Evolutionary conservation across 2,329 filamentous ascomycete species (phyloP).

Genomic region (Pseudogymnoascus verrucosus): DNA sequence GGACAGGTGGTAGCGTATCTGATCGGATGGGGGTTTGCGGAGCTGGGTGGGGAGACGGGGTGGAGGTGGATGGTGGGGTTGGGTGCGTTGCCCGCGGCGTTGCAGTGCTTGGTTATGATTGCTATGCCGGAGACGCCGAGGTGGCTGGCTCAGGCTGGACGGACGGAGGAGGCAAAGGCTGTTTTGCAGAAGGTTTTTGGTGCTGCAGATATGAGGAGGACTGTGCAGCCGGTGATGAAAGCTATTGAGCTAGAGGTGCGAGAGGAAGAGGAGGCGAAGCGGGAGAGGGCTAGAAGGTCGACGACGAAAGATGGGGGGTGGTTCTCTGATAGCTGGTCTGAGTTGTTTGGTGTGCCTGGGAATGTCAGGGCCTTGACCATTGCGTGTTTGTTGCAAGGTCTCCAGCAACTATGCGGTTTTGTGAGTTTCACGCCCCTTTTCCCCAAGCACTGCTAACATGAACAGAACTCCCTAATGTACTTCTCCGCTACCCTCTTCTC

Average conservation of each 20-base stretch:
- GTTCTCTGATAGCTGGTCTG: slow-evolving; percentile 38
- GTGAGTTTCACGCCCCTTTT: slow-evolving; percentile 35
- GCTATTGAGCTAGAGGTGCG: slow-evolving; percentile 67
- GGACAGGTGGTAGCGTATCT: slow-evolving; percentile 87
- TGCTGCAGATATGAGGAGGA: slow-evolving; percentile 32
- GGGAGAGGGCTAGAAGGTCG: slow-evolving; percentile 17
- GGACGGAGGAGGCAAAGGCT: slow-evolving; percentile 49
- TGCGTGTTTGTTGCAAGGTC: slow-evolving; percentile 75
- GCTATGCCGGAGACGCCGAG: slow-evolving; percentile 82
- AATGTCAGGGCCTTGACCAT: slow-evolving; percentile 72
- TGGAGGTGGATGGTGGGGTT: slow-evolving; percentile 93
- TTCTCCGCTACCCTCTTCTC: slow-evolving; percentile 78
- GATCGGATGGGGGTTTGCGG: slow-evolving; percentile 65
- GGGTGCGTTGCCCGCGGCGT: slow-evolving; percentile 64
- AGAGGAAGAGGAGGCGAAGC: slow-evolving; percentile 53
- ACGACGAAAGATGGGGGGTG: slow-evolving; percentile 12
- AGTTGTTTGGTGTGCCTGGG: slow-evolving; percentile 49
- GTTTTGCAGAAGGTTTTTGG: slow-evolving; percentile 62
- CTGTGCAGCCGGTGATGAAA: slow-evolving; percentile 53
- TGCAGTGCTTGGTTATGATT: slow-evolving; percentile 62
- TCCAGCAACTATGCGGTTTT: slow-evolving; percentile 86
- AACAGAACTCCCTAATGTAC: slow-evolving; percentile 81
- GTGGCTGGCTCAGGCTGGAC: slow-evolving; percentile 69
- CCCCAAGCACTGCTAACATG: background rate
- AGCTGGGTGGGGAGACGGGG: slow-evolving; percentile 45